Conservation (phyloP, 192 early-diverging fungal species). For the Umbelopsis sp. region DNA sequence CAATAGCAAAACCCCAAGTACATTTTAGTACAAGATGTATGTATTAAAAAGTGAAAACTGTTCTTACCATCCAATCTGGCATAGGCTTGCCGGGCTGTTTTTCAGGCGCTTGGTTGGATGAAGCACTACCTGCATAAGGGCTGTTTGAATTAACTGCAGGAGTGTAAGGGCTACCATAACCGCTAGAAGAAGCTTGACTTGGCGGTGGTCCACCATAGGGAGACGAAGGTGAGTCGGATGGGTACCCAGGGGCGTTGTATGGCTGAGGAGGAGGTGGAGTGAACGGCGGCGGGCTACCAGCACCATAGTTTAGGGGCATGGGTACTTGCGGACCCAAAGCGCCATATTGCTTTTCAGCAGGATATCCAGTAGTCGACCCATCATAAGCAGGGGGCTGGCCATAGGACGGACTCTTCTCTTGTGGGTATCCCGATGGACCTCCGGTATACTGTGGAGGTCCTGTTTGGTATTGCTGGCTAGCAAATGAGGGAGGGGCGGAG, state of each 20-base stretch:
- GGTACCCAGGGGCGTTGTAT: slow-evolving; percentile 1
- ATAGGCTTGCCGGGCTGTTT: slow-evolving; percentile 19
- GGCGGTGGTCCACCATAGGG: background rate
- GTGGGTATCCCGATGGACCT: background rate
- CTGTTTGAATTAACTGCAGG: background rate
- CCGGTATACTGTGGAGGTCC: slow-evolving; percentile 10
- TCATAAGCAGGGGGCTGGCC: slow-evolving; percentile 20
- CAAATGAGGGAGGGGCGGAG: slow-evolving; percentile 6
- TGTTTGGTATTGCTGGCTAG: slow-evolving; percentile 12
- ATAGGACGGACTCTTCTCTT: slow-evolving; percentile 6
- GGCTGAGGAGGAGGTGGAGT: slow-evolving; percentile 23
- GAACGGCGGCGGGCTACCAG: slow-evolving; percentile 39
- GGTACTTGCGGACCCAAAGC: slow-evolving; percentile 31
- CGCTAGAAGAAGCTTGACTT: slow-evolving; percentile 10
- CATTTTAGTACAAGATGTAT: too few relatives aligned
- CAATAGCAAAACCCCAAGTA: too few relatives aligned
- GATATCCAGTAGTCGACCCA: slow-evolving; percentile 16
- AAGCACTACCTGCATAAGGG: background rate
- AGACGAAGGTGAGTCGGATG: slow-evolving; percentile 2
- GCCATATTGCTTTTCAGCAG: slow-evolving; percentile 21
- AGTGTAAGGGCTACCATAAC: slow-evolving; percentile 5
- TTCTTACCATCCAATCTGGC: slow-evolving; percentile 38
- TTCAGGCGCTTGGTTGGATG: background rate
- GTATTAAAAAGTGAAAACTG: background rate
- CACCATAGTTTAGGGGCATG: slow-evolving; percentile 36